Base-by-base conservation (phyloP, 2,329 filamentous ascomycete genomes). In the Trematosphaeria pertusa region DNA sequence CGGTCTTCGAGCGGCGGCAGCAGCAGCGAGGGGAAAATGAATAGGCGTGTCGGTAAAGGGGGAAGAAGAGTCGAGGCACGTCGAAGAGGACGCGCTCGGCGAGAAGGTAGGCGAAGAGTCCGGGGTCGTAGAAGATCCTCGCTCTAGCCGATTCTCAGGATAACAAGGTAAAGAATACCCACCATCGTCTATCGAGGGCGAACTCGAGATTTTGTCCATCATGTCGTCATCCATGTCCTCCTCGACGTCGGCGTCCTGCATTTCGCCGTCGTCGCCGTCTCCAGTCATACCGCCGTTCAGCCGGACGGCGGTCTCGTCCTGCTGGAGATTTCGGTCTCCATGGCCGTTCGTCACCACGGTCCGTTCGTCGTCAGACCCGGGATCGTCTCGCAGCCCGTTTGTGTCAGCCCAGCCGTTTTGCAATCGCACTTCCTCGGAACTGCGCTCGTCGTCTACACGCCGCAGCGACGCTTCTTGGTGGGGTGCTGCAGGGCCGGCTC, bases 181-280 rank as follows among this genome's bases (percentile, higher is more conserved):
- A 99, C 93, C 93, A 87, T 97, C 93, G 80, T 96, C 91, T 74
- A 99, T 99, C 63, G 93, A 97, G 69, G 94, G 94, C 64, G 93
- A 97, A 74, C 92, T 97, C 65, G 93, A 97, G 59, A 99, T 97
- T 75, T 94, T 94, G 78, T 97, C 94, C 88, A 96, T 91, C 86
- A 96, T 86, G 73, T 97, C 93, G 74, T 97, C 86, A 67, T 95
- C 91, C 71, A 91, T 76, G 62, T 89, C 83, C 60, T 89, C 88
- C 50, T 83, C 81, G 24, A 74, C 76, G 52, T 89, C 84, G 37
- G 81, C 88, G 62, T 87, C 86, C 37, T 84, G 85, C 56, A 77
- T 70, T 43, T 83, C 79, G 11, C 66, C 73, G 40, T 84, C 82
- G 39, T 76, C 72, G 35, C 61, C 61, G 15, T 65, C 68, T 31